These are phyloP conservation scores for sweet orange (Citrus sinensis) DNA, from an alignment of 345 rosid genomes.

Conservation along the genomic window DVS_A1.0 CM039169.1:26543501-26544000, in stretches of 20 bases:
- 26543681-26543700: background rate
- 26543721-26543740: background rate
- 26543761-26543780: no score
- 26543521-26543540: background rate
- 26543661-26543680: background rate
- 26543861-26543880: background rate
- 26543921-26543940: background rate
- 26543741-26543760: no score
- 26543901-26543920: background rate
- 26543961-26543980: background rate
- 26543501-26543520: background rate
- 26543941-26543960: background rate
- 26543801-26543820: no score
- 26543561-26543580: background rate
- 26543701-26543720: background rate
- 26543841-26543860: no score
- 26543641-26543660: background rate
- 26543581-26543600: background rate
- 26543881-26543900: background rate
- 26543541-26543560: slow-evolving; percentile 2
- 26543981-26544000: background rate
- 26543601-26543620: background rate
- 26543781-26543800: no score
- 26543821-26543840: no score
- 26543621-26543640: background rate